These are phyloP conservation scores for Paratinospora sagittata DNA, from an alignment of 164 flowering plant genomes.

Conservation along the genomic window DNA sequence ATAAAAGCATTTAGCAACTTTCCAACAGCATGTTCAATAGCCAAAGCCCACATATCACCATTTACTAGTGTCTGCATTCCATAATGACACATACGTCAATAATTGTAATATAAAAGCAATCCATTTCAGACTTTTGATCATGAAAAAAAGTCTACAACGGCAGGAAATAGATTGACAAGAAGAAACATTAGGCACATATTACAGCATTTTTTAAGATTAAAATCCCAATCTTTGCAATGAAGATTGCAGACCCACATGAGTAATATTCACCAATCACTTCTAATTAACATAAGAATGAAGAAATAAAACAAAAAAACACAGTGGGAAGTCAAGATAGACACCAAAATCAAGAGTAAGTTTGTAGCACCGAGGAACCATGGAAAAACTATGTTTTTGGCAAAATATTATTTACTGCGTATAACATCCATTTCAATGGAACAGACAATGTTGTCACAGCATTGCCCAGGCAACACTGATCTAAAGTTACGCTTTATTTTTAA, in stretches of 20 bases:
- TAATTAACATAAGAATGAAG: neutral
- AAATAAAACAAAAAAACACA: neutral
- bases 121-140: neutral
- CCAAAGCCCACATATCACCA: constrained; percentile 73
- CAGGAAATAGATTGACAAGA: neutral
- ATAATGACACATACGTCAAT: neutral
- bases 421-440: too few relatives aligned
- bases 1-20: constrained; percentile 79
- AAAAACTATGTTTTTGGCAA: too few relatives aligned
- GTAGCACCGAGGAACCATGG: too few relatives aligned
- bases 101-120: neutral
- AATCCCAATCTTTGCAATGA: neutral
- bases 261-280: neutral
- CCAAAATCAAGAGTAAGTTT: too few relatives aligned
- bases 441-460: too few relatives aligned
- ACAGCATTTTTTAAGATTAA: too few relatives aligned
- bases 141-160: neutral
- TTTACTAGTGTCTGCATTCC: constrained; percentile 50
- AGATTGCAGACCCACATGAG: neutral
- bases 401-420: too few relatives aligned
- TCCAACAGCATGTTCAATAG: constrained; percentile 86
- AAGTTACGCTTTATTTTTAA: too few relatives aligned
- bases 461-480: too few relatives aligned
- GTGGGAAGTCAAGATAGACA: too few relatives aligned
- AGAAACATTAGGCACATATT: too few relatives aligned